phyloP scores from a whole-genome alignment of 2,329 filamentous ascomycete species.

The Microcyclospora pomicola region DNA sequence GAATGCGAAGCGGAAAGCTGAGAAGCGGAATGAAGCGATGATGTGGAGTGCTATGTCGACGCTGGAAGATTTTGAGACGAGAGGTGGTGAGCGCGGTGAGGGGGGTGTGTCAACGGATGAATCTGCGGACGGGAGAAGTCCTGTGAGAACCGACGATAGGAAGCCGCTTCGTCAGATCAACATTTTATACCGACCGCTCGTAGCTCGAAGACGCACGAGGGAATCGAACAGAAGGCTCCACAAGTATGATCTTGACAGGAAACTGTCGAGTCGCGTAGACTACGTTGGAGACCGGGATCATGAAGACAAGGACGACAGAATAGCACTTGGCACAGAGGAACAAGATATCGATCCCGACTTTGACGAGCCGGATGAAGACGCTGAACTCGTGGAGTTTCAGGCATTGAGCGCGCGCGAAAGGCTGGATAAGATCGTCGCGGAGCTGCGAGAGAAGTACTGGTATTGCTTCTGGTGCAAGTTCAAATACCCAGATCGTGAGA shows the following conservation, averaged over 20 bases:
- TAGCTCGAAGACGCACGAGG: constrained; percentile 54
- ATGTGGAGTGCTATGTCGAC: constrained; percentile 69
- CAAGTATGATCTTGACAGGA: constrained; percentile 52
- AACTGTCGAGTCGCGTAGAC: constrained; percentile 46
- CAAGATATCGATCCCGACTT: constrained; percentile 37
- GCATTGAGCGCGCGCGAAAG: constrained; percentile 52
- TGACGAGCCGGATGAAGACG: constrained; percentile 46
- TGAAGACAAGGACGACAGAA: constrained; percentile 57
- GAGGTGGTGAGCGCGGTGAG: constrained; percentile 24
- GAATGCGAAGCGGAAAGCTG: constrained; percentile 55
- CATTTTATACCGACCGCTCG: constrained; percentile 64
- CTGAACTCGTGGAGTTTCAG: constrained; percentile 69
- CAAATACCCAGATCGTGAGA: constrained; percentile 53
- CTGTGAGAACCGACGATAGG: constrained; percentile 7
- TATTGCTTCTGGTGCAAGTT: constrained; percentile 98
- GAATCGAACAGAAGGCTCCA: constrained; percentile 50
- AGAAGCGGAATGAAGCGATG: constrained; percentile 52
- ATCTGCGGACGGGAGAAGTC: constrained; percentile 4
- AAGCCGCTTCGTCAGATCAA: constrained; percentile 44
- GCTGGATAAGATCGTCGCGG: constrained; percentile 50
- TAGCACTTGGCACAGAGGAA: constrained; percentile 51
- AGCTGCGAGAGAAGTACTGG: constrained; percentile 54
- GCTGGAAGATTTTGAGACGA: constrained; percentile 60
- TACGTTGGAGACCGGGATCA: constrained; percentile 52
- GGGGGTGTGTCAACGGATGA: constrained; percentile 5